Conservation (phyloP, 352 stramenopile genomes). For the Globisporangium echinulatum region DNA sequence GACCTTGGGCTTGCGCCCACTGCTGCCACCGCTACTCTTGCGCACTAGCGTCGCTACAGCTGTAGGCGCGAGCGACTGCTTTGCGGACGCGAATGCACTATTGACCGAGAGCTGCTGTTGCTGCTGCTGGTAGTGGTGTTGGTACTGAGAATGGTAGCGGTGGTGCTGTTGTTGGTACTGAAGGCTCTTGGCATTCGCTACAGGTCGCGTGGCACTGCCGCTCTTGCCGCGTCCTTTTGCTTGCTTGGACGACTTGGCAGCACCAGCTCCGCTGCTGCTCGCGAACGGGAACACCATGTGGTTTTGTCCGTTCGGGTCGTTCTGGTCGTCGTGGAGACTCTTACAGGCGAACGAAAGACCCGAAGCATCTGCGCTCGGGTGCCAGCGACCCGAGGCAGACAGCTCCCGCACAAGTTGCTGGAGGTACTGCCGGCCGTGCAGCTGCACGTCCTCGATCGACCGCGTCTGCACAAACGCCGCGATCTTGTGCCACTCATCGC, state of each 20-base stretch:
- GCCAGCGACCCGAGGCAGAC: conserved; percentile 1
- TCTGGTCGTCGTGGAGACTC: conserved; percentile 20
- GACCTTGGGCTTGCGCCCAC: conserved; percentile 28
- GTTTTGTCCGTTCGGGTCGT: conserved; percentile 28
- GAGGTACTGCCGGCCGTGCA: conserved; percentile 69
- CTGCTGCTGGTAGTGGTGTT: conserved; percentile 6
- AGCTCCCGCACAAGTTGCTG: conserved; percentile 60
- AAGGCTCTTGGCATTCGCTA: background rate
- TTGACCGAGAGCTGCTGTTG: background rate
- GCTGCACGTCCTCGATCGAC: conserved; percentile 54
- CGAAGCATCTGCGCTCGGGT: conserved; percentile 1
- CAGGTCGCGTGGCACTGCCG: background rate
- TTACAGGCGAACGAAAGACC: background rate
- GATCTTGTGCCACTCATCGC: conserved; percentile 70
- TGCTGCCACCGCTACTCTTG: conserved; percentile 2
- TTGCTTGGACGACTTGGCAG: conserved; percentile 1
- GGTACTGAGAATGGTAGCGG: conserved; percentile 6
- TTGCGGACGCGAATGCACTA: background rate
- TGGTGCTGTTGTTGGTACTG: conserved; percentile 1
- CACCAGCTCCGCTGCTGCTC: no score
- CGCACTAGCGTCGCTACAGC: background rate
- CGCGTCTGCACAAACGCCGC: conserved; percentile 61
- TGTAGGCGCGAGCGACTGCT: background rate
- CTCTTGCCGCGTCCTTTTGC: conserved; percentile 4
- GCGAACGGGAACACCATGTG: conserved; percentile 2